Conservation (phyloP, 2,329 filamentous ascomycete genomes). For the Paracorniculantispora psalliotae region DNA sequence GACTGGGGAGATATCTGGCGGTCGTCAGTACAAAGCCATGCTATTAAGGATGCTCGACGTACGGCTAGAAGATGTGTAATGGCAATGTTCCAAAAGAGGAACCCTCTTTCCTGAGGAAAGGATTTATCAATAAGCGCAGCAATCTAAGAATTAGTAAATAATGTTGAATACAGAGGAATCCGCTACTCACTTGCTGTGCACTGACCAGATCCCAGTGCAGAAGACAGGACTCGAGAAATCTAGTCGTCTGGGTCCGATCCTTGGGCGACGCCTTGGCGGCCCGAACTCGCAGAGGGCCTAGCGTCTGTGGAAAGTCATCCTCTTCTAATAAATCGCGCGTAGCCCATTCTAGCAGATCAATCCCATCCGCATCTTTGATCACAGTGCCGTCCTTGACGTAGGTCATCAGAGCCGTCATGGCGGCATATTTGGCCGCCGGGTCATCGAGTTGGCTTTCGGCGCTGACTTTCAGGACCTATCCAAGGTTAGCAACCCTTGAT, state of each 20-base stretch:
- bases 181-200: constrained; percentile 46
- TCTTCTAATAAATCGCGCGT: constrained; percentile 33
- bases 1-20: constrained; percentile 41
- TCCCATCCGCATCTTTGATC: constrained; percentile 44
- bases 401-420: constrained; percentile 39
- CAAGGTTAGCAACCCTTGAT: neutral
- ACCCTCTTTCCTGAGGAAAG: constrained; percentile 42
- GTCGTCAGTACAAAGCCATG: neutral
- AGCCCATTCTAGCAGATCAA: constrained; percentile 54
- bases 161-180: neutral
- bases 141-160: constrained; percentile 36
- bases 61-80: constrained; percentile 51
- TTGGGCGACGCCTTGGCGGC: constrained; percentile 50
- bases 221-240: constrained; percentile 49
- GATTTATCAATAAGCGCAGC: constrained; percentile 49
- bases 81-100: constrained; percentile 52
- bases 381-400: constrained; percentile 42
- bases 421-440: constrained; percentile 39
- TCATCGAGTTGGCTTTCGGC: constrained; percentile 51
- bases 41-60: constrained; percentile 18
- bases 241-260: constrained; percentile 35
- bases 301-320: constrained; percentile 39
- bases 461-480: constrained; percentile 42
- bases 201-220: constrained; percentile 51
- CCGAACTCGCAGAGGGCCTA: constrained; percentile 46